Evolutionary conservation across 2,329 filamentous ascomycete species (phyloP).

Genomic region (Nothophoma quercina): DNA sequence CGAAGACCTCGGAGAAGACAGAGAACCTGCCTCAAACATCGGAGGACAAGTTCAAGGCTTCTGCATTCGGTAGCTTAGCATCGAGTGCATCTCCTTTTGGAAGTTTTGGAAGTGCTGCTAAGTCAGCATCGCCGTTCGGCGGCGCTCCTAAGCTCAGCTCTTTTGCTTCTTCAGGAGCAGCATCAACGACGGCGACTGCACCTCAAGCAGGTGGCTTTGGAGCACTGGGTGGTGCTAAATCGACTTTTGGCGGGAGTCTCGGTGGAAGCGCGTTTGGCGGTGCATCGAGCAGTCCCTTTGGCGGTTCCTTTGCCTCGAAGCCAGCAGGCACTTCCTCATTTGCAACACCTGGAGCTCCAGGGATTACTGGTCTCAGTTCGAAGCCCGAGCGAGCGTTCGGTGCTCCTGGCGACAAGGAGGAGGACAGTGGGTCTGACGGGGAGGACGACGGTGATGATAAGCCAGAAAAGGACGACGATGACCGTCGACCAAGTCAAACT

Average conservation of each 20-base stretch:
- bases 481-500: constrained; percentile 20
- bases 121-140: constrained; percentile 48
- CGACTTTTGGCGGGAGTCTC: constrained; percentile 47
- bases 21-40: constrained; percentile 49
- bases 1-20: constrained; percentile 30
- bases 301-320: constrained; percentile 28
- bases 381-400: constrained; percentile 79
- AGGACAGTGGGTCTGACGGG: constrained; percentile 61
- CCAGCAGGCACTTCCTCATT: constrained; percentile 68
- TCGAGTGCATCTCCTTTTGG: constrained; percentile 50
- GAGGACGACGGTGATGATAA: constrained; percentile 59
- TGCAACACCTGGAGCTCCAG: constrained; percentile 65
- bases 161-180: constrained; percentile 34
- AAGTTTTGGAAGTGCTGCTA: constrained; percentile 25
- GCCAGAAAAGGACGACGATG: constrained; percentile 44
- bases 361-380: constrained; percentile 57
- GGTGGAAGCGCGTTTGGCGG: constrained; percentile 52
- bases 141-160: constrained; percentile 38
- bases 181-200: constrained; percentile 20
- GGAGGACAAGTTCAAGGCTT: constrained; percentile 60
- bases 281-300: constrained; percentile 47
- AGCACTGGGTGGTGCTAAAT: constrained; percentile 41
- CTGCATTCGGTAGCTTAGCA: constrained; percentile 55
- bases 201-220: constrained; percentile 39
- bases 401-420: constrained; percentile 65